These are phyloP conservation scores for Protomyces inundatus DNA, from an alignment of 1,139 yeast species.

Conservation along the genomic window DNA sequence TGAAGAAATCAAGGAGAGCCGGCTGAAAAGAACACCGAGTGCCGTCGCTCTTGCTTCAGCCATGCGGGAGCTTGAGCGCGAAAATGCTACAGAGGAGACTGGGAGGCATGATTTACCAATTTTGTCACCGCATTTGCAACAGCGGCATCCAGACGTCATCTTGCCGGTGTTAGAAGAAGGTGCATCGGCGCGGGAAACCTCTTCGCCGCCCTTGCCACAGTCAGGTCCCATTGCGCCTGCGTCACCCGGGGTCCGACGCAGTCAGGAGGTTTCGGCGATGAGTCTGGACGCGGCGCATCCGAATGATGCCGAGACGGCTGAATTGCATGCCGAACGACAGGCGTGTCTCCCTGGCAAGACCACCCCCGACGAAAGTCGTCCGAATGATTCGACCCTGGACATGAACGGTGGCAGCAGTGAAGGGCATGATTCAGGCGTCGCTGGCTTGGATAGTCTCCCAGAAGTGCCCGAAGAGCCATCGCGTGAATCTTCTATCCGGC, in stretches of 20 bases:
- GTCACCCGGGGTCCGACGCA: background rate
- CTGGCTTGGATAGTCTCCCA: slow-evolving; percentile 15
- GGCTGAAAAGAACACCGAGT: slow-evolving; percentile 17
- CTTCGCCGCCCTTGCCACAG: background rate
- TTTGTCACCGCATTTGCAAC: background rate
- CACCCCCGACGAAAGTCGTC: background rate
- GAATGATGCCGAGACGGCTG: background rate
- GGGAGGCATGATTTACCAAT: background rate
- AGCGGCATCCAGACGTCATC: background rate
- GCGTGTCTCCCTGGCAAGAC: slow-evolving; percentile 6
- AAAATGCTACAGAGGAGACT: background rate
- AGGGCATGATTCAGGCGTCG: slow-evolving; percentile 19
- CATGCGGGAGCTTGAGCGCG: slow-evolving; percentile 14
- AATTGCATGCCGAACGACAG: background rate
- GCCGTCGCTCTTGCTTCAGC: slow-evolving; percentile 15
- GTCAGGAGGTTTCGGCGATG: background rate
- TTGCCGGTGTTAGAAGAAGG: slow-evolving; percentile 1
- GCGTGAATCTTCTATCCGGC: slow-evolving; percentile 17
- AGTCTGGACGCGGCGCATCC: background rate
- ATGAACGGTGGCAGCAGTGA: slow-evolving; percentile 1
- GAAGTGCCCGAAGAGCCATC: slow-evolving; percentile 20
- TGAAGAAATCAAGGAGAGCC: slow-evolving; percentile 4
- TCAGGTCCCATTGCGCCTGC: background rate
- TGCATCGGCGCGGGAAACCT: background rate
- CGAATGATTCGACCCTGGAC: background rate